These are phyloP conservation scores for Monilinia fructigena DNA, from an alignment of 2,329 filamentous ascomycete genomes.

Conservation along the genomic window DNA sequence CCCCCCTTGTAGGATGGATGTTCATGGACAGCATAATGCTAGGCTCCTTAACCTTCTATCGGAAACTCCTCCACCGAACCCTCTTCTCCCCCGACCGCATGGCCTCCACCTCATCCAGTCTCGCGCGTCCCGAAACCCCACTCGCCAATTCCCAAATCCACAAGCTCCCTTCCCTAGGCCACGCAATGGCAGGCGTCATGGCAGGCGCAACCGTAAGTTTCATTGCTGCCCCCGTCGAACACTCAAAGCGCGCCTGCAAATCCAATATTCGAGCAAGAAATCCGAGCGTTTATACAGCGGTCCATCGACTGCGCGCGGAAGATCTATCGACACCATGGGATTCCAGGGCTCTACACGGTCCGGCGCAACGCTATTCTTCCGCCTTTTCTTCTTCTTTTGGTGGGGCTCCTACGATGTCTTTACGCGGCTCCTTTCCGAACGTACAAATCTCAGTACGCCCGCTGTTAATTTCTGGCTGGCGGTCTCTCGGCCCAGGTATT, in stretches of 20 bases:
- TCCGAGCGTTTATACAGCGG: conserved; percentile 77
- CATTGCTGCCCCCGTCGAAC: conserved; percentile 90
- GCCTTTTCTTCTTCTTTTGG: conserved; percentile 96
- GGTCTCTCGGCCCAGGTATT: conserved; percentile 91
- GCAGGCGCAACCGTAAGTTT: conserved; percentile 89
- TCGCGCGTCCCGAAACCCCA: conserved; percentile 27
- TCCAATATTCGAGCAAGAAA: conserved; percentile 85
- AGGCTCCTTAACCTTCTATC: conserved; percentile 86
- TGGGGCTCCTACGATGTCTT: conserved; percentile 94
- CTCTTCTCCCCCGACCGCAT: conserved; percentile 61
- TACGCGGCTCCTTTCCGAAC: conserved; percentile 62
- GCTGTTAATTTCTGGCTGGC: conserved; percentile 94
- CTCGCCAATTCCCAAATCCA: conserved; percentile 40
- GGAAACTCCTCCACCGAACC: conserved; percentile 75
- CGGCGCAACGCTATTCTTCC: conserved; percentile 79
- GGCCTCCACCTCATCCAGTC: conserved; percentile 35
- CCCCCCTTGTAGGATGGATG: conserved; percentile 97
- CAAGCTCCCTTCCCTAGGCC: conserved; percentile 72
- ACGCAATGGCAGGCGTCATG: conserved; percentile 83
- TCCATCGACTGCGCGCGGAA: conserved; percentile 76
- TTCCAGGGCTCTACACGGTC: conserved; percentile 82
- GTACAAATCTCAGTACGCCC: conserved; percentile 71
- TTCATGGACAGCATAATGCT: conserved; percentile 94
- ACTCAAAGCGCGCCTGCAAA: conserved; percentile 92
- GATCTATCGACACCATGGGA: conserved; percentile 68